Evolutionary conservation across 148 eudicot species (phyloP).

Genomic region (Tetragonia tetragonoides): DNA sequence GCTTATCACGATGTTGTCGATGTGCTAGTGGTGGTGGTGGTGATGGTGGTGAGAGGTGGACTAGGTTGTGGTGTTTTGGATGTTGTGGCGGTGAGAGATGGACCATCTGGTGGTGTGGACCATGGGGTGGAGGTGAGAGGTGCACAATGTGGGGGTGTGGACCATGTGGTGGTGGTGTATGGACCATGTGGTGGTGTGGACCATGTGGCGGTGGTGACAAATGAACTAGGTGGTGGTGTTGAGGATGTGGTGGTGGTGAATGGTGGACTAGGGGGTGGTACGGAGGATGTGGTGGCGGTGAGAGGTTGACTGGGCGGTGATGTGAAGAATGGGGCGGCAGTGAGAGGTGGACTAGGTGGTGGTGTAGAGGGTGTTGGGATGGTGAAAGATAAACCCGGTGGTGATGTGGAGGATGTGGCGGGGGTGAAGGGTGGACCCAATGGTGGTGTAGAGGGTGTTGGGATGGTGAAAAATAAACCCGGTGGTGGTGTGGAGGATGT

Average conservation of each 20-base stretch:
- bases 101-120: background rate
- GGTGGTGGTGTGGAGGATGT: background rate
- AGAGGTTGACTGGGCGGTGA: slow-evolving; percentile 1
- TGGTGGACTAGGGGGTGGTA: background rate
- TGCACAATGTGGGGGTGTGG: background rate
- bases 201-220: background rate
- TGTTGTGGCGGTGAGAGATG: background rate
- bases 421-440: background rate
- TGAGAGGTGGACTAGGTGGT: slow-evolving; percentile 12
- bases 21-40: background rate
- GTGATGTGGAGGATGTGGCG: background rate
- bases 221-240: slow-evolving; percentile 5
- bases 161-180: background rate
- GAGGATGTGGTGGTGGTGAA: background rate
- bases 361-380: background rate
- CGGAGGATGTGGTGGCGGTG: slow-evolving; percentile 5
- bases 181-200: background rate
- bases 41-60: background rate
- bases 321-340: background rate
- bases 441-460: slow-evolving; percentile 9
- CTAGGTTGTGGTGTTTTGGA: background rate
- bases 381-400: background rate
- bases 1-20: background rate
- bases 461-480: background rate
- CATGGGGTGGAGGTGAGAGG: background rate